Base-by-base conservation (phyloP, 768 basidiomycete species). In the Boletus barrowsii region DNA sequence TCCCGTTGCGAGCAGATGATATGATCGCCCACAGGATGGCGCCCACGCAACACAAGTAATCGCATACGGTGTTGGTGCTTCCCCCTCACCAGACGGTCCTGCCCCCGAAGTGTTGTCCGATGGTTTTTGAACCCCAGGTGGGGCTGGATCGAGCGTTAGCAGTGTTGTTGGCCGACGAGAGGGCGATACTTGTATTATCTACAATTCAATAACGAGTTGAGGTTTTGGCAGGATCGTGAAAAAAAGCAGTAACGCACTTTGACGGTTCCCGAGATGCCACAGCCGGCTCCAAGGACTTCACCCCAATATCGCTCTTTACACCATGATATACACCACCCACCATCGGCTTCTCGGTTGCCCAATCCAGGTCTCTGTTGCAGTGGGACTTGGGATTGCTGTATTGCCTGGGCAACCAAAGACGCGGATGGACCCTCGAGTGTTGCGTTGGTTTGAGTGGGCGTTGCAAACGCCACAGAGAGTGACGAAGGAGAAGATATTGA, bases 251-350 rank as follows among this genome's bases (percentile, higher is more conserved):
- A 15, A 55, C 76, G 50, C 41, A 94, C 93, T 69, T 96, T 93
- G 42, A 98, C 75, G 20, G 83, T 71, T 0, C 90, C 89, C 54
- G 76, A 81, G 2, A 82, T 77, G 2, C 93, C 94, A 50, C 81
- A 82, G 2, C 84, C 82, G 0, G 84, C 86, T 10, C 93, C 93
- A 46, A 98, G 76, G 18, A 96, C 65, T 66, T 94, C 90, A 2
- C 96, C 96, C 94, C 94, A 97, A 71, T 94, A 97, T 56, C 82
- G 79, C 63, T 98, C 97, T 65, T 93, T 92, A 71, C 95, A 98
- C 94, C 95, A 99, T 9, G 88, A 88, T 41, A 99, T 71, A 53
- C 86, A 88, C 93, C 93, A 98, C 1, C 90, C 95, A 4, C 93
- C 93, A 51, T 93, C 87, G 3, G 92, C 92, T 69, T 95, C 90